phyloP scores from a whole-genome alignment of 1,284 basidiomycete genomes.

The Melampsora larici-populina region DNA sequence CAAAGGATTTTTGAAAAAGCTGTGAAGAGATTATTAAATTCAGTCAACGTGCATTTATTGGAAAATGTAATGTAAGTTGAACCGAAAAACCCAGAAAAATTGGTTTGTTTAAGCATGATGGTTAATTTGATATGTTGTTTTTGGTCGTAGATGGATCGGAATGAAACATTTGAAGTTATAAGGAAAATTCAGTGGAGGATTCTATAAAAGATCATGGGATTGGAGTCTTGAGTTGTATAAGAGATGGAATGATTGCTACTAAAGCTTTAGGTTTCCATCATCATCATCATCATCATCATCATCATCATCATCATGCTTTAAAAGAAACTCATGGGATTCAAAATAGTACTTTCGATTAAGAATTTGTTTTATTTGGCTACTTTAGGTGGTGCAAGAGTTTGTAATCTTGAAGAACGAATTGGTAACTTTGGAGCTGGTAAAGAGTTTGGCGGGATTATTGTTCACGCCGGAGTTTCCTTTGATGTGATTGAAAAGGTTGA shows the following conservation, averaged over 20 bases:
- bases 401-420: constrained; percentile 65
- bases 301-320: too few species aligned
- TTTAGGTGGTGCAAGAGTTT: constrained; percentile 81
- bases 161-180: too few species aligned
- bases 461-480: constrained; percentile 60
- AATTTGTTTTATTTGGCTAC: constrained; percentile 87
- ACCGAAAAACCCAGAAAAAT: too few species aligned
- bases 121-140: too few species aligned
- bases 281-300: too few species aligned
- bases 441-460: constrained; percentile 82
- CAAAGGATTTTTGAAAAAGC: constrained; percentile 75
- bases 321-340: too few species aligned
- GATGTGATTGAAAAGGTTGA: constrained; percentile 38
- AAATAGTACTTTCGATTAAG: constrained; percentile 69
- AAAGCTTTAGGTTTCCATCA: constrained; percentile 63
- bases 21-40: constrained; percentile 70
- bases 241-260: constrained; percentile 75
- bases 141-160: too few species aligned
- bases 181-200: constrained; percentile 17
- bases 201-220: constrained; percentile 60
- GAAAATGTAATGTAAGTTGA: constrained; percentile 90
- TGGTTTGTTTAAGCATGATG: too few species aligned
- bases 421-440: constrained; percentile 78
- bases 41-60: constrained; percentile 80
- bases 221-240: constrained; percentile 77